These are phyloP conservation scores for Cystofilobasidium macerans DNA, from an alignment of 768 basidiomycete species.

Conservation along the genomic window DNA sequence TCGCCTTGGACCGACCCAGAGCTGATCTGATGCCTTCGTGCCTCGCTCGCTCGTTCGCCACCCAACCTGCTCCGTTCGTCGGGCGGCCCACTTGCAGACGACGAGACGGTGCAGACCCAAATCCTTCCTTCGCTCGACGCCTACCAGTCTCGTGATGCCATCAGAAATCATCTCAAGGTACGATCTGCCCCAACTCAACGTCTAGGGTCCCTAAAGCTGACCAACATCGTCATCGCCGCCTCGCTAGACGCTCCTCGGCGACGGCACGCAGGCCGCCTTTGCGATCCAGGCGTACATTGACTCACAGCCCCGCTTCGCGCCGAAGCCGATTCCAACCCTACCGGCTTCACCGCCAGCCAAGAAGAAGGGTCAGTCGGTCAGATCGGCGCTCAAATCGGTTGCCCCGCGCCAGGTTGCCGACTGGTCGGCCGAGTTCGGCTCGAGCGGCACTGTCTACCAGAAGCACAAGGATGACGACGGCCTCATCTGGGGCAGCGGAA, in stretches of 20 bases:
- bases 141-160: background rate
- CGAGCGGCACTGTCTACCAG: background rate
- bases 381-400: conserved; percentile 1
- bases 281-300: conserved; percentile 6
- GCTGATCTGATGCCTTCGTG: background rate
- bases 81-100: conserved; percentile 14
- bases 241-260: conserved; percentile 10
- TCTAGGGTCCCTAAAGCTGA: background rate
- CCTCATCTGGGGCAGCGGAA: background rate
- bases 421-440: conserved; percentile 5
- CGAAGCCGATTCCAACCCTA: background rate
- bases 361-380: background rate
- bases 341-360: background rate
- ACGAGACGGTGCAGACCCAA: conserved; percentile 10
- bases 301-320: background rate
- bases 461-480: conserved; percentile 1
- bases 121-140: conserved; percentile 8
- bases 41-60: background rate
- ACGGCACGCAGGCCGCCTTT: background rate
- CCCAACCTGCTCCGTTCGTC: background rate
- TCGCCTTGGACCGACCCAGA: background rate
- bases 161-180: conserved; percentile 5
- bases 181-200: background rate
- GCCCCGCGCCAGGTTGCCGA: conserved; percentile 2
- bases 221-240: background rate